Evolutionary conservation across 495 filamentous ascomycete genomes (phyloP), one percentile per base, ranked within the genome.

Genomic region (Oleoguttula mirabilis): DNA sequence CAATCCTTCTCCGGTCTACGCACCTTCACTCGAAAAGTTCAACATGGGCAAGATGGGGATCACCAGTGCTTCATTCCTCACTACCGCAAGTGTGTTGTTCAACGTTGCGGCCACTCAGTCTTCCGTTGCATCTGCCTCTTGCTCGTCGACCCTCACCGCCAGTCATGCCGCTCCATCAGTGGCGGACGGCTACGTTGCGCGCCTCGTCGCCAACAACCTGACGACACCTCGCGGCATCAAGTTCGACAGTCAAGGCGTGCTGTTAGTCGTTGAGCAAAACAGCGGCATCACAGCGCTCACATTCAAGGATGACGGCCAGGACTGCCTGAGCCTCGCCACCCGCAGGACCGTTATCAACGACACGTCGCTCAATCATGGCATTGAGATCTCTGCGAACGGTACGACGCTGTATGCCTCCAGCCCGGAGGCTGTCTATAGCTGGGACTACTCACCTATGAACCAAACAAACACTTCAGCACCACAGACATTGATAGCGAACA

Each of bases 341-440:
- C 41, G 46, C 2, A 43, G 27, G 14, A 48, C 47, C 14, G 59
- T 65, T 17, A 43, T 59, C 22, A 40, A 50, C 20, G 51, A 59
- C 33, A 38, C 41, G 15, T 23, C 77, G 66, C 59, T 81, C 8
- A 78, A 77, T 50, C 81, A 86, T 52, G 81, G 82, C 12, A 66
- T 86, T 22, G 70, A 73, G 23, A 51, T 85, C 20, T 78, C 75
- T 2, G 37, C 43, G 3, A 76, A 82, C 54, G 77, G 76, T 16
- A 62, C 55, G 23, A 79, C 70, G 2, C 59, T 86, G 25, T 84
- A 79, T 50, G 80, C 75, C 15, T 83, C 78, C 5, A 67, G 69
- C 4, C 12, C 65, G 0, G 59, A 71, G 16, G 51, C 62, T 1
- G 82, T 76, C 17, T 79, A 66, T 54, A 55, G 67, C 32, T 84